Base-by-base conservation (phyloP, 2,329 filamentous ascomycete species). In the Aspergillus sp. region DNA sequence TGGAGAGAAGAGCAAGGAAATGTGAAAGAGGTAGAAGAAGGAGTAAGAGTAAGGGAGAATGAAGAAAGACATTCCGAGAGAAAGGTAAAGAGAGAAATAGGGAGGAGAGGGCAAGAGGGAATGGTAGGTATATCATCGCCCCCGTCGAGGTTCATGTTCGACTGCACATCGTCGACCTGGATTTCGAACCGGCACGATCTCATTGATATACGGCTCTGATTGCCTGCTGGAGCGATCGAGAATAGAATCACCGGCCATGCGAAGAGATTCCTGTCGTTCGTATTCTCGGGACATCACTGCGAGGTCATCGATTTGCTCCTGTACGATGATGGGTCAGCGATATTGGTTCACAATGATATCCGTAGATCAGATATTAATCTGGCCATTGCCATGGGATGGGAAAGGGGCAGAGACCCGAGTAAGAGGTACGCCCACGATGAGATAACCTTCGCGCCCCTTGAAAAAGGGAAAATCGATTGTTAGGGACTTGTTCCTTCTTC, bases 241-340 rank as follows among this genome's bases (percentile, higher is more conserved):
- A 46, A 59, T 62, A 52, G 63, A 64, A n/a, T 72, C 67, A 20
- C 67, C 70, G 10, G 71, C 64, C 78, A 81, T 81, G 22, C 79
- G 72, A 49, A 78, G 70, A 9, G 80, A 76, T 59, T 80, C 78
- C 60, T 81, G 78, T 54, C 71, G 72, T 65, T 82, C 80, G 64
- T 81, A 82, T 63, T 81, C 77, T 54, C 75, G 69, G 11, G 79
- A 81, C 71, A 81, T 77, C 29, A 70, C 68, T 54, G 74, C 73
- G n/a, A 82, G 72, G 61, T 82, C 80, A 59, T 81, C 76, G 61
- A 82, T 81, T 78, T 82, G 80, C 67, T 78, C 74, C 80, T 82
- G 61, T 1, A 4, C 4, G 3, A 49, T 18, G 42, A 24, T 12
- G 53, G 26, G 56, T 70, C 54, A 69, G 62, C 45, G 12, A 47